Base-by-base conservation (phyloP, 2,329 filamentous ascomycete genomes). In the Fusarium sterilihyphosum region DNA sequence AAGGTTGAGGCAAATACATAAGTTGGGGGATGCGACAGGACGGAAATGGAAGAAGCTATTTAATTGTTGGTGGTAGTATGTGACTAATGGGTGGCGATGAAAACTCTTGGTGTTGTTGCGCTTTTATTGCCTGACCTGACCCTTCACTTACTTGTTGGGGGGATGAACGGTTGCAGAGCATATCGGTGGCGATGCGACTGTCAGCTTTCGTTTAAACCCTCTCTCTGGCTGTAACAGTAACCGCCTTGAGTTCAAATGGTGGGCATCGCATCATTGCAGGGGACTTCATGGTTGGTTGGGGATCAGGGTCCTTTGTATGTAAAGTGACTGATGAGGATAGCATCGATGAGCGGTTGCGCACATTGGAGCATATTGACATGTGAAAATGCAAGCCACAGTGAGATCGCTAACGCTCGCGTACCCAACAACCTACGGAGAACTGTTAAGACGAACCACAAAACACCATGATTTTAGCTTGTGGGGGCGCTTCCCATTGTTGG, bases 21-120 rank as follows among this genome's bases (percentile, higher is more conserved):
- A 6, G 24, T 47, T 31, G 41, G 37, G 41, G 46, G 40, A 58
- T 70, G 67, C 59, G 67, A 53, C 40, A 38, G 6, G 67, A 70
- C 67, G 26, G 65, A 70, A 70, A 64, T 24, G 65, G 65, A 69
- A 53, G 65, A 67, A 33, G 35, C 41, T 61, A 67, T 67, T 61
- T 46, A 67, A 17, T n/a, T 47, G 40, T 64, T 57, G 58, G 58
- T 70, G 40, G 40, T 57, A 64, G 37, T 35, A 37, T 35, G 50
- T 70, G 65, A 70, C 65, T 70, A 70, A 70, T 54, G 56, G 46
- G 70, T 73, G 70, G 70, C 71, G 59, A 73, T 71, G 43, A 20
- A 20, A 59, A 58, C 58, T 41, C 65, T 70, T 70, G 67, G 59
- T 70, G 67, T 70, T 70, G 65, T 54, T 54, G 35, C 52, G 52